Conservation (phyloP, 495 filamentous ascomycete genomes). For the Penicillium odoratum region DNA sequence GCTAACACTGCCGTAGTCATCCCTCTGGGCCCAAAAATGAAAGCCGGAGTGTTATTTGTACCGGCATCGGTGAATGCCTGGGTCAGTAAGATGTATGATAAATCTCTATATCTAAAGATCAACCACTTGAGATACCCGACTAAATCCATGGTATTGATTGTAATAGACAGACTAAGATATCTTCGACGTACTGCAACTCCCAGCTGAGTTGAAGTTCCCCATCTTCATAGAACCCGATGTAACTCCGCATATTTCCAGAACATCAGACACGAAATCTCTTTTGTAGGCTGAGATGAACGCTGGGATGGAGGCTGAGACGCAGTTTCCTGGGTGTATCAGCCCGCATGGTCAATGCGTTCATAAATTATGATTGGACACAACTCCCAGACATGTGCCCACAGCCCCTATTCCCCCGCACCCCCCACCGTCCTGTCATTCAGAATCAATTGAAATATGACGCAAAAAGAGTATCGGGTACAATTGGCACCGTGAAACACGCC, state of each 20-base stretch:
- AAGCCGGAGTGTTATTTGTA: conserved; percentile 18
- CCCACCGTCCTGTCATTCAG: too few relatives aligned
- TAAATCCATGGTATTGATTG: not conserved
- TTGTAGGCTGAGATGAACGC: not conserved
- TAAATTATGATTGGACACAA: too few relatives aligned
- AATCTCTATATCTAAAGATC: conserved; percentile 16
- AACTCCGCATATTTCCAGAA: conserved; percentile 7
- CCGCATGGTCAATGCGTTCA: too few relatives aligned
- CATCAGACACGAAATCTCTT: conserved; percentile 14
- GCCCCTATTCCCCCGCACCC: conserved; percentile 1
- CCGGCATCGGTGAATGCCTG: conserved; percentile 14
- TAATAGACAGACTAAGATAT: not conserved
- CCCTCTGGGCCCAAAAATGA: conserved; percentile 12
- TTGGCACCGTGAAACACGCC: conserved; percentile 9
- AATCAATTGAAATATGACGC: not conserved
- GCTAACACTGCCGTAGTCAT: too few relatives aligned
- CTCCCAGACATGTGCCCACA: not conserved
- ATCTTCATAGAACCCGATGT: conserved; percentile 13
- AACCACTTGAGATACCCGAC: conserved; percentile 4
- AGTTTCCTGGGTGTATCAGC: conserved; percentile 2
- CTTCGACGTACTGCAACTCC: not conserved
- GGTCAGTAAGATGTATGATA: conserved; percentile 16
- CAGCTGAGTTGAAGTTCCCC: conserved; percentile 1
- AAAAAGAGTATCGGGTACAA: conserved; percentile 3
- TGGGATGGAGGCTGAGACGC: conserved; percentile 6